Percentiles rank a stretch among this genome's conserved stretches.
Evolutionary conservation across 2,329 filamentous ascomycete genomes (phyloP).

Genomic region (Claviceps spartinae): DNA sequence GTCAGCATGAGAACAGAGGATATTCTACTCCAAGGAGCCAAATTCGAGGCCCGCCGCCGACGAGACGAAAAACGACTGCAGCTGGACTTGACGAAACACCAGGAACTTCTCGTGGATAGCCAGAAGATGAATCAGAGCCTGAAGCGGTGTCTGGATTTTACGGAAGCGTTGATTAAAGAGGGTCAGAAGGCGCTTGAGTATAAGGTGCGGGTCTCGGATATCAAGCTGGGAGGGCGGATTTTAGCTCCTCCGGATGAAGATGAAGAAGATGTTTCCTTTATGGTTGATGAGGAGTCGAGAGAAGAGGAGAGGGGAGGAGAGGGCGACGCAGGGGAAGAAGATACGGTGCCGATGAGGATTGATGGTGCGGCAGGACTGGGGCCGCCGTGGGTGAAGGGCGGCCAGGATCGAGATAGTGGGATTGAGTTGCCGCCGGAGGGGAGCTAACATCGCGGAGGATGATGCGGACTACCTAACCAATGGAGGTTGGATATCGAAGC

Average conservation of each 20-base stretch:
- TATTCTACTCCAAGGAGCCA: slow-evolving; percentile 28
- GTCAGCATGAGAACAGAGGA: slow-evolving; percentile 16
- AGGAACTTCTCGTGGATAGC: slow-evolving; percentile 74
- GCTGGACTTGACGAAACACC: slow-evolving; percentile 76
- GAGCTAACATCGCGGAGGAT: slow-evolving; percentile 12
- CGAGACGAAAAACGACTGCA: slow-evolving; percentile 74
- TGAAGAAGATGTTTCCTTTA: slow-evolving; percentile 16
- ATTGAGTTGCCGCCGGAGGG: slow-evolving; percentile 33
- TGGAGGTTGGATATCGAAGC: too few relatives aligned
- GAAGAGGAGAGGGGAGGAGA: slow-evolving; percentile 4
- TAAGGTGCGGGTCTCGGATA: slow-evolving; percentile 62
- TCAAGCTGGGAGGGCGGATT: slow-evolving; percentile 70
- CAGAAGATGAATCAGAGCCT: slow-evolving; percentile 94
- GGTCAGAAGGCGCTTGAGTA: slow-evolving; percentile 80
- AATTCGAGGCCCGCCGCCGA: slow-evolving; percentile 34
- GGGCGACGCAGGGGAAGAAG: slow-evolving; percentile 11
- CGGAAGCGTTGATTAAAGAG: slow-evolving; percentile 80
- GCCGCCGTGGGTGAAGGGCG: slow-evolving; percentile 22
- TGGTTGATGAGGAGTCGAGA: neutral
- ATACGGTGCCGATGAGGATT: slow-evolving; percentile 11
- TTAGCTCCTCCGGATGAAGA: slow-evolving; percentile 55
- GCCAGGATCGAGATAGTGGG: slow-evolving; percentile 39
- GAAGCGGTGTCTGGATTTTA: slow-evolving; percentile 77
- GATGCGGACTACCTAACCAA: too few relatives aligned
- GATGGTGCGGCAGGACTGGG: slow-evolving; percentile 11